Percentiles rank a stretch among this genome's conserved stretches.
phyloP scores from a whole-genome alignment of 805 yeast species.

The Candida sonorensis region DNA sequence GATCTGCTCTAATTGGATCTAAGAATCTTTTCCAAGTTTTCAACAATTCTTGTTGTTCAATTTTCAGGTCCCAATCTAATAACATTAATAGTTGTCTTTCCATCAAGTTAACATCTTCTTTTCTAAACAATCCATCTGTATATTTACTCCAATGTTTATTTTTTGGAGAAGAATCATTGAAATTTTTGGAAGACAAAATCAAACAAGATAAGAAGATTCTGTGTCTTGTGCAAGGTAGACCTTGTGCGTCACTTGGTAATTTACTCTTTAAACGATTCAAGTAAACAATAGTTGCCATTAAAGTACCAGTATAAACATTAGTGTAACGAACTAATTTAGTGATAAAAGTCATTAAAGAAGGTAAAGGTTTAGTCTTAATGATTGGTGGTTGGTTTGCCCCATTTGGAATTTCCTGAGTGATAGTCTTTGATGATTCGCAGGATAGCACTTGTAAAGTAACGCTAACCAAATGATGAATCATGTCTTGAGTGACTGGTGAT shows the following conservation, averaged over 20 bases:
- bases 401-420: constrained; percentile 28
- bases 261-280: constrained; percentile 53
- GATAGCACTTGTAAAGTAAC: constrained; percentile 63
- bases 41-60: constrained; percentile 38
- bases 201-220: constrained; percentile 70
- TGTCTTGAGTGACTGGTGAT: constrained; percentile 67
- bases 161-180: constrained; percentile 73
- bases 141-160: constrained; percentile 75
- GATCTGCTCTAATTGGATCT: constrained; percentile 40
- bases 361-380: constrained; percentile 38
- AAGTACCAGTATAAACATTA: constrained; percentile 74
- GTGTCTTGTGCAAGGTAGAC: constrained; percentile 75
- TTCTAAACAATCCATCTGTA: constrained; percentile 64
- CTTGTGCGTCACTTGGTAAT: constrained; percentile 66
- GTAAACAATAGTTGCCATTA: constrained; percentile 66
- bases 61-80: constrained; percentile 62
- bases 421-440: constrained; percentile 37
- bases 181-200: constrained; percentile 65
- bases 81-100: constrained; percentile 68
- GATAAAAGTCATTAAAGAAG: constrained; percentile 70
- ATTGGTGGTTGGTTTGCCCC: constrained; percentile 26
- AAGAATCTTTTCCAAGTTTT: constrained; percentile 37
- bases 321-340: constrained; percentile 66
- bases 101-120: constrained; percentile 71
- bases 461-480: constrained; percentile 64